Evolutionary conservation across 805 yeast genomes (phyloP), one percentile per base, ranked within the genome.

Genomic region (Yarrowia hollandica): DNA sequence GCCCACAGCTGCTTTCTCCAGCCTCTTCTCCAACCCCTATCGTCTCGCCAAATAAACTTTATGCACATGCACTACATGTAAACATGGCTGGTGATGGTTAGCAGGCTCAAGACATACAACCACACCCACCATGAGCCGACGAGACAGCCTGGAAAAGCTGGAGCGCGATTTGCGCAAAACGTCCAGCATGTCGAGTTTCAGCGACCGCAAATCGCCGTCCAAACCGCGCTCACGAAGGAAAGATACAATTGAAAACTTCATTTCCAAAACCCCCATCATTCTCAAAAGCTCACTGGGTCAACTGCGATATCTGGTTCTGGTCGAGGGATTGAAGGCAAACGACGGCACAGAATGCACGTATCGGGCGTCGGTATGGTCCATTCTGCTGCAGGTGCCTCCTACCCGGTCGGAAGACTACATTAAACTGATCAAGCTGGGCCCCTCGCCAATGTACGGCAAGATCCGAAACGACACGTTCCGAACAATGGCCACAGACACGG

Each of bases 401-500:
- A 75, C 78, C 28, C 68, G 81, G 4, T 77, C 89, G 1, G 77
- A 78, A 18, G 71, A 74, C 48, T 90, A 90, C 67, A 59, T 82
- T 22, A 71, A 77, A 8, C 71, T 84, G 30, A 77, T 86, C 2
- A 67, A 77, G 9, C 70, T 74, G 30, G 88, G 89, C 0, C 83
- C 86, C 12, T 81, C 86, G 1, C 77, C 77, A 0, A 75, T 83
- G 8, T 82, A 83, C 60, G 70, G 79, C 33, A 90, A 90, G 71
- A 90, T 90, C 61, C 79, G 83, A 61, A 87, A 90, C 69, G 97
- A 90, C 67, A 86, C 96, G 0, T 89, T 89, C 65, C 74, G 97
- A 60, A 90, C 97, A 0, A 77, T 90, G 64, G 85, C 87, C 70
- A 85, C 88, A 33, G 96, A 90, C 67, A 73, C 75, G 22, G 68